Evolutionary conservation across 2,329 filamentous ascomycete genomes (phyloP), one percentile per base, ranked within the genome.

Genomic region (Didymella segeticola): DNA sequence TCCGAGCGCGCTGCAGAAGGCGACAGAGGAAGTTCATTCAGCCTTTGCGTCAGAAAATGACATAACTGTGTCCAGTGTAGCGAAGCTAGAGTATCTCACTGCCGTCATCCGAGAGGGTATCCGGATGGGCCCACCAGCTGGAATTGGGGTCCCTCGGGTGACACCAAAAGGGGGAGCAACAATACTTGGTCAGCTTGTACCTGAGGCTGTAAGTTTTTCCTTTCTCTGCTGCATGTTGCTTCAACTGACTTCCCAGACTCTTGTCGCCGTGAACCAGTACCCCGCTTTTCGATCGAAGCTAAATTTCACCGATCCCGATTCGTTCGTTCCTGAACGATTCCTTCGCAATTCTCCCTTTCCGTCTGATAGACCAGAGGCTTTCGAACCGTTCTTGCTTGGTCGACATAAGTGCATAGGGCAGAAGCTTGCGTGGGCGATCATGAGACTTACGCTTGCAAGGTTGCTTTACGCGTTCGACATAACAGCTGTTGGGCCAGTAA

Each of bases 401-500:
- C 56, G 67, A 26, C 54, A 70, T 34, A 60, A 41, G 4, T 72
- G 70, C 29, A 54, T 70, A 14, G 70, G 69, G 1, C 54, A 58
- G 45, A 63, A 59, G n/a, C 20, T 67, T 17, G 71, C 72, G 1
- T 73, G 70, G 43, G 63, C 56, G 4, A 66, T 71, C 29, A 70
- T 72, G 66, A 55, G 66, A 7, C 41, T 79, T 2, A 72, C 76
- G 5, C 55, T 79, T 25, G 68, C 76, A 4, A 75, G 73, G 49
- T 33, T 78, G 27, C 27, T 79, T 4, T 79, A 66, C 62, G 63
- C 66, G 1, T 79, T 78, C 48, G 73, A 79, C 61, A 12, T 59
- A 8, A 54, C 30, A 14, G 43, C 59, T 37, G 42, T 47, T 15
- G 12, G 43, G 1, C 45, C 47, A 9, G 31, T 36, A 1, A 54